Base-by-base conservation (phyloP, 345 rosid species). In the Linum trigynum region DNA sequence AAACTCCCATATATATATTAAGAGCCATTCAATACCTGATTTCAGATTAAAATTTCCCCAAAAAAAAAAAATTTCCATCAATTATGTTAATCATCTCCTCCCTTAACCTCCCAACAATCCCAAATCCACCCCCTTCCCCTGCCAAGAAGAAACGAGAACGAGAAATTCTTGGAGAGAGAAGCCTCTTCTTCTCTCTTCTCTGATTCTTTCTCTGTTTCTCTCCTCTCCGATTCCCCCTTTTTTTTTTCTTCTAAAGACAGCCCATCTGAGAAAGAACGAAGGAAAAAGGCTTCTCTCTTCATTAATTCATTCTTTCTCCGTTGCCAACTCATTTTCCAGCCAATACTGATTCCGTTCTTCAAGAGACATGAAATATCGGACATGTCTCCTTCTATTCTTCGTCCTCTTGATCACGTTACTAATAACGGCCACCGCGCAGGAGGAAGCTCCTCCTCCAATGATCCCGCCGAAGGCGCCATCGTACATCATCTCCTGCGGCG, bases 401-500 rank as follows among this genome's bases (percentile, higher is more conserved):
- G 38, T 69, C 15, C 1, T 65, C 51, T 32, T 41, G 5, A 32
- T 70, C 38, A 61, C 59, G 23, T 1, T 60, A 17, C 11, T 15
- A 11, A 7, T 62, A 12, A 37, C 57, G 37, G 8, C 64, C 50
- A 58, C n/a, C 15, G 16, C 12, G 1, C 53, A 48, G 53, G 12
- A 12, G 53, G 14, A 12, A 15, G 53, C 53, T 7, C 50, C 50
- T 48, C 14, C 53, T 2, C 7, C 64, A 40, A 70, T 59, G 38
- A 15, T 35, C 40, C 67, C 4, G 48, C 64, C 76, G 7, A 65
- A 50, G 14, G 36, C 78, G 42, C 40, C 39, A 2, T 68, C 79
- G 0, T 59, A 76, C 6, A 65, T 69, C 23, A 67, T 74, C 3
- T 59, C 70, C 2, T 69, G 78, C 48, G 78, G 71, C 1, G 68